Conservation (phyloP, 306 rosid species). For the Morella rubra region DNA sequence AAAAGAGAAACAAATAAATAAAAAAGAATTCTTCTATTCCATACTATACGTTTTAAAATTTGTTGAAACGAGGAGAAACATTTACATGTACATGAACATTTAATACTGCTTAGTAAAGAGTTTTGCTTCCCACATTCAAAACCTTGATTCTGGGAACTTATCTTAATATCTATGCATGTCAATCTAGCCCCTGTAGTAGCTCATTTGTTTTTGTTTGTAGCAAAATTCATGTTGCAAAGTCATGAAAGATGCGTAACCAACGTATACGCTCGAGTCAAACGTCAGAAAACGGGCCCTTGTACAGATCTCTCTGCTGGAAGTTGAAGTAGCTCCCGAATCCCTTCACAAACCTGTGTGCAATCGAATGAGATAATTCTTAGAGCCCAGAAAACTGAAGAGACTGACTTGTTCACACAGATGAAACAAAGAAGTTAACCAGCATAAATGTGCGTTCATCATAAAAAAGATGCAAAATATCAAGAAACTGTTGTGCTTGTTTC, state of each 20-base stretch:
- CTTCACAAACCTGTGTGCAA: slow-evolving; percentile 72
- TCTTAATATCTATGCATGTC: too few relatives aligned
- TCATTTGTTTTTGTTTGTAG: too few relatives aligned
- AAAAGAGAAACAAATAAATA: too few relatives aligned
- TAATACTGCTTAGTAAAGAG: too few relatives aligned
- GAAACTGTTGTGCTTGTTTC: background rate
- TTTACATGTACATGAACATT: too few relatives aligned
- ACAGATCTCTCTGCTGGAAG: slow-evolving; percentile 69
- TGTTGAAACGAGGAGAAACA: too few relatives aligned
- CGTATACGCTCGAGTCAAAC: slow-evolving; percentile 1
- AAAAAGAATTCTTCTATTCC: too few relatives aligned
- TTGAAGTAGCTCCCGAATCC: slow-evolving; percentile 78
- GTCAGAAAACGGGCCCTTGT: slow-evolving; percentile 51
- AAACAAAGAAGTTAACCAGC: background rate
- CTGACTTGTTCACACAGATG: background rate
- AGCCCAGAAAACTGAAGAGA: background rate
- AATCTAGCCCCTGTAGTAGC: too few relatives aligned
- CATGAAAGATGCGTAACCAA: background rate
- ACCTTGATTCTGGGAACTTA: too few relatives aligned
- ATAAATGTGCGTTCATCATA: background rate
- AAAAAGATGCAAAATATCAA: slow-evolving; percentile 1
- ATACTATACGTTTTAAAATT: too few relatives aligned
- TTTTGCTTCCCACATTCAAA: too few relatives aligned
- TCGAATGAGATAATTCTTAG: slow-evolving; percentile 11
- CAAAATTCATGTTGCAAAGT: background rate